Conservation (phyloP, 2,329 filamentous ascomycete species). For the Shiraia sp. region DNA sequence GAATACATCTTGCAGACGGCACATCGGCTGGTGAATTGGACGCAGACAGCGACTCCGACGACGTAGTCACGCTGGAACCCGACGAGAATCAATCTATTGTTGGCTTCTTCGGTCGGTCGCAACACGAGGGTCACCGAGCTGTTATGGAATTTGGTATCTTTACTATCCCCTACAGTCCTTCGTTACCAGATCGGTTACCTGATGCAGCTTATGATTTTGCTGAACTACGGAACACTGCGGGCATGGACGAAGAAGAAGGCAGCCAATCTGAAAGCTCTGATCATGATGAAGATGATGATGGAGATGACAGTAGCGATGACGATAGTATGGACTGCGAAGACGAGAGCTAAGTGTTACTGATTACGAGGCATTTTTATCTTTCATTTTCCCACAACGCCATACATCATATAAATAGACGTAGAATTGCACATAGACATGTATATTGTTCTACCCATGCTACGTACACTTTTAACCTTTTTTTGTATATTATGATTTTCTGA, state of each 20-base stretch:
- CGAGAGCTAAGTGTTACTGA: no score
- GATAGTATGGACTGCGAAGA: no score
- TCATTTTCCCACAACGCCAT: no score
- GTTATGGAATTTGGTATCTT: slow-evolving; percentile 54
- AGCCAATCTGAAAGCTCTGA: no score
- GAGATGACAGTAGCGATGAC: no score
- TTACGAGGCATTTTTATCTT: no score
- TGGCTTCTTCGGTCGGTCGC: slow-evolving; percentile 52
- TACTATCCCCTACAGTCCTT: slow-evolving; percentile 47
- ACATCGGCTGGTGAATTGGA: slow-evolving; percentile 37
- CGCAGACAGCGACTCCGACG: slow-evolving; percentile 5
- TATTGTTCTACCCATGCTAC: no score
- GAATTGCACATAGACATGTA: no score
- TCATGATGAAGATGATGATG: no score
- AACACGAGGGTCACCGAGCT: slow-evolving; percentile 19
- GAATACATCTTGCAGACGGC: slow-evolving; percentile 37
- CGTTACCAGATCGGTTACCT: slow-evolving; percentile 49
- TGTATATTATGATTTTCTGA: no score
- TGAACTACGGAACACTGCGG: slow-evolving; percentile 46
- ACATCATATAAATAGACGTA: no score
- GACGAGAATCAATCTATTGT: slow-evolving; percentile 47
- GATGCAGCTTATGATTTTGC: slow-evolving; percentile 47
- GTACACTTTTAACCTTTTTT: no score
- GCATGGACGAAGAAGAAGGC: slow-evolving; percentile 3
- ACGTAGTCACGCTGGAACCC: slow-evolving; percentile 34